Conservation (phyloP, 2,329 filamentous ascomycete genomes). For the Phoma sp. region DNA sequence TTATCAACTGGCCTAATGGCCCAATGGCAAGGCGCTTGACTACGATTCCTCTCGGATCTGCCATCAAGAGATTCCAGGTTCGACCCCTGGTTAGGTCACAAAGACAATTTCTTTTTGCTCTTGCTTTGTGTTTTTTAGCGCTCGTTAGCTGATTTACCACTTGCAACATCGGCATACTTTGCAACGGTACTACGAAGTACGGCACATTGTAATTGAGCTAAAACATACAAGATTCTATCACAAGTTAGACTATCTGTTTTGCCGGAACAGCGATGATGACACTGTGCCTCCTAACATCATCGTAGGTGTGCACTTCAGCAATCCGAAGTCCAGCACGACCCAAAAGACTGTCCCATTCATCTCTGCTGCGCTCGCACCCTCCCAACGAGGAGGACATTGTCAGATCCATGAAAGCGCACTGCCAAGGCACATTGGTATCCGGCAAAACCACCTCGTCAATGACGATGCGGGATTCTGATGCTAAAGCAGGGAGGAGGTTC, state of each 20-base stretch:
- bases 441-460: slow-evolving; percentile 45
- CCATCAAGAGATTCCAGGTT: slow-evolving; percentile 14
- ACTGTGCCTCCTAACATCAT: slow-evolving; percentile 29
- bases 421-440: slow-evolving; percentile 39
- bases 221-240: background rate
- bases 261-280: slow-evolving; percentile 33
- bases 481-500: slow-evolving; percentile 35
- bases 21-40: slow-evolving; percentile 67
- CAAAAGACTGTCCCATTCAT: slow-evolving; percentile 30
- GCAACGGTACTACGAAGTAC: no score
- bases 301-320: slow-evolving; percentile 35
- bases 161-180: no score
- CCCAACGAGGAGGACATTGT: slow-evolving; percentile 35
- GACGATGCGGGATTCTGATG: slow-evolving; percentile 36
- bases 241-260: background rate
- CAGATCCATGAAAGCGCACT: slow-evolving; percentile 39
- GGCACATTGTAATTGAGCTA: no score
- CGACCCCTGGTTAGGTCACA: slow-evolving; percentile 5
- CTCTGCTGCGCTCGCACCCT: slow-evolving; percentile 34
- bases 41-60: slow-evolving; percentile 53
- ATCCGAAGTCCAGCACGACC: slow-evolving; percentile 35
- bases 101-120: no score
- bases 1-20: slow-evolving; percentile 49
- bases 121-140: background rate
- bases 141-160: no score